Percentiles rank a stretch among this genome's conserved stretches.
These are phyloP conservation scores for Cytospora leucostoma DNA, from an alignment of 2,329 filamentous ascomycete genomes.

Conservation along the genomic window DNA sequence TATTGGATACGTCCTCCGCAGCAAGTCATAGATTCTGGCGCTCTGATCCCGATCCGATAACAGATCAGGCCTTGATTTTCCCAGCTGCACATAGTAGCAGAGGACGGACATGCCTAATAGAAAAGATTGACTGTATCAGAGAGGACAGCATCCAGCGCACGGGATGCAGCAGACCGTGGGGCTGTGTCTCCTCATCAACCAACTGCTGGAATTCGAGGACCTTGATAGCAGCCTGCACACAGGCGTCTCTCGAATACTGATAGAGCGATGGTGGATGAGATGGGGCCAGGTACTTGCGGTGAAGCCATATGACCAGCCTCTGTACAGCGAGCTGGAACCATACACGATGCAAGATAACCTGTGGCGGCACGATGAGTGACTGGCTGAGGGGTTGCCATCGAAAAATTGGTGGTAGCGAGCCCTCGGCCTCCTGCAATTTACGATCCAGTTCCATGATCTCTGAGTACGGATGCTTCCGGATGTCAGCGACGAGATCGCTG, in stretches of 20 bases:
- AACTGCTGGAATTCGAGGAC: slow-evolving; percentile 52
- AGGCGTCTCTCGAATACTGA: slow-evolving; percentile 46
- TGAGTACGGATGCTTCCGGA: slow-evolving; percentile 29
- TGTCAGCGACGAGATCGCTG: slow-evolving; percentile 29
- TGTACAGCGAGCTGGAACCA: slow-evolving; percentile 54
- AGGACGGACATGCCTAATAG: slow-evolving; percentile 50
- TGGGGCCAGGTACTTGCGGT: slow-evolving; percentile 51
- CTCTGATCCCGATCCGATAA: too few species aligned
- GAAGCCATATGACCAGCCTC: slow-evolving; percentile 54
- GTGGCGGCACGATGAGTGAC: slow-evolving; percentile 49
- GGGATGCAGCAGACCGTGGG: slow-evolving; percentile 44
- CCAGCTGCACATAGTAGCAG: slow-evolving; percentile 44
- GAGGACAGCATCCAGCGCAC: slow-evolving; percentile 49
- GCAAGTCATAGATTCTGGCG: too few species aligned
- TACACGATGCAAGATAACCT: slow-evolving; percentile 53
- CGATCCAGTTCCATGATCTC: slow-evolving; percentile 32
- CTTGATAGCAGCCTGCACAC: slow-evolving; percentile 48
- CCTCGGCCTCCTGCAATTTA: slow-evolving; percentile 26
- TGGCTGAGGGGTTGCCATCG: slow-evolving; percentile 29
- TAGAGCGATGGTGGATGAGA: slow-evolving; percentile 32
- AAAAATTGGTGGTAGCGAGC: slow-evolving; percentile 28
- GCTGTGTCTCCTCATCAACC: slow-evolving; percentile 49
- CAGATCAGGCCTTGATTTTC: too few species aligned
- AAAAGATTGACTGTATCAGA: slow-evolving; percentile 48
- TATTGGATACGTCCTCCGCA: too few species aligned